phyloP scores from a whole-genome alignment of 768 basidiomycete genomes.

The Agrocybe pediades region DNA sequence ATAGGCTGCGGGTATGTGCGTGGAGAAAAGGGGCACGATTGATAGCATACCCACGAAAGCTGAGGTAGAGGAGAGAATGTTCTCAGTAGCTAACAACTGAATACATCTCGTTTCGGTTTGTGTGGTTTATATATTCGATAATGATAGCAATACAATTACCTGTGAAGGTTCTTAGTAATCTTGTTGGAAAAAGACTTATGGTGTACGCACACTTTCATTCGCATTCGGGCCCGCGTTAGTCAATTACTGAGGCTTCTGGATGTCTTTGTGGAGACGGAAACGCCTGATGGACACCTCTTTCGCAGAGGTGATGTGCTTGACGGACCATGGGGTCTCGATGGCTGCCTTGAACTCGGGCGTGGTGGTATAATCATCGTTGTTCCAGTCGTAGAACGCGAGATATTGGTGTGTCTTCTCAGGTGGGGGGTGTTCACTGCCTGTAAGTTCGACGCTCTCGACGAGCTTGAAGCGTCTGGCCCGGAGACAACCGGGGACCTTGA shows the following conservation, averaged over 20 bases:
- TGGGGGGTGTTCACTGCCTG: constrained; percentile 8
- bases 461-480: constrained; percentile 31
- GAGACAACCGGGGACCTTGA: constrained; percentile 31
- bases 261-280: constrained; percentile 27
- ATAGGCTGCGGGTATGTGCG: constrained; percentile 65
- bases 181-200: neutral
- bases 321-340: constrained; percentile 25
- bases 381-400: constrained; percentile 32
- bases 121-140: neutral
- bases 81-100: neutral
- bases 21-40: constrained; percentile 57
- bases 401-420: constrained; percentile 25
- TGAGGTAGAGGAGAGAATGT: constrained; percentile 40
- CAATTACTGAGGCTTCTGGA: constrained; percentile 10
- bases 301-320: constrained; percentile 19
- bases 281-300: constrained; percentile 19
- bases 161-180: neutral
- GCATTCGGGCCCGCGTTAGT: neutral
- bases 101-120: neutral
- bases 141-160: neutral
- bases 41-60: constrained; percentile 51
- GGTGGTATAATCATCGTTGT: constrained; percentile 18
- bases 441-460: constrained; percentile 18
- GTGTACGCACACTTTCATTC: neutral
- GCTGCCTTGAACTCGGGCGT: constrained; percentile 26